These are phyloP conservation scores for Colletotrichum gloeosporioides DNA, from an alignment of 2,329 filamentous ascomycete species.

Conservation along the genomic window DNA sequence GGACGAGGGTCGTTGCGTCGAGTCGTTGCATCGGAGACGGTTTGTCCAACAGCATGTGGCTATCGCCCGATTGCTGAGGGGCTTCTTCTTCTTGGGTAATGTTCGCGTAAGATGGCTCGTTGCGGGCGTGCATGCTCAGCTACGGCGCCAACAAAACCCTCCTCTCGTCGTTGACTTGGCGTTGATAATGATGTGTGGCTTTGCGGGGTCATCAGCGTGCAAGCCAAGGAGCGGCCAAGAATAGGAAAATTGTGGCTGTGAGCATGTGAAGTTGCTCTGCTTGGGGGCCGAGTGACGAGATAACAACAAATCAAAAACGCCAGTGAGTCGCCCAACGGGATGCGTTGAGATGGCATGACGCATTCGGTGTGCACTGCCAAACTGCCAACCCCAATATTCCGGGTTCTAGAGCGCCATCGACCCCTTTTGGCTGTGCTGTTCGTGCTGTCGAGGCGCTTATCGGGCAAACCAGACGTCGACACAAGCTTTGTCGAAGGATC, in stretches of 20 bases:
- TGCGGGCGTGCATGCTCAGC: background rate
- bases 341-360: background rate
- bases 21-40: background rate
- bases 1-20: background rate
- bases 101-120: background rate
- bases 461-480: background rate
- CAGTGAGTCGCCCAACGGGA: background rate
- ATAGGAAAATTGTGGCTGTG: background rate
- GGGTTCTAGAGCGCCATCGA: background rate
- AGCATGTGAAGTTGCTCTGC: background rate
- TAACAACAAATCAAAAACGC: background rate
- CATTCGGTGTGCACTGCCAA: background rate
- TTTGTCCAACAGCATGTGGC: background rate
- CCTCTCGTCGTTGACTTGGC: conserved; percentile 1
- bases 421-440: background rate
- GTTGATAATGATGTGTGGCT: conserved; percentile 12
- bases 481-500: background rate
- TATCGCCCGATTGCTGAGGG: background rate
- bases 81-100: background rate
- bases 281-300: background rate
- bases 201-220: conserved; percentile 1
- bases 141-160: background rate
- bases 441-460: background rate
- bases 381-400: background rate
- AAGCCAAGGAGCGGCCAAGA: background rate